Base-by-base conservation (phyloP, 2,329 filamentous ascomycete genomes). In the Penicillium sp. region DNA sequence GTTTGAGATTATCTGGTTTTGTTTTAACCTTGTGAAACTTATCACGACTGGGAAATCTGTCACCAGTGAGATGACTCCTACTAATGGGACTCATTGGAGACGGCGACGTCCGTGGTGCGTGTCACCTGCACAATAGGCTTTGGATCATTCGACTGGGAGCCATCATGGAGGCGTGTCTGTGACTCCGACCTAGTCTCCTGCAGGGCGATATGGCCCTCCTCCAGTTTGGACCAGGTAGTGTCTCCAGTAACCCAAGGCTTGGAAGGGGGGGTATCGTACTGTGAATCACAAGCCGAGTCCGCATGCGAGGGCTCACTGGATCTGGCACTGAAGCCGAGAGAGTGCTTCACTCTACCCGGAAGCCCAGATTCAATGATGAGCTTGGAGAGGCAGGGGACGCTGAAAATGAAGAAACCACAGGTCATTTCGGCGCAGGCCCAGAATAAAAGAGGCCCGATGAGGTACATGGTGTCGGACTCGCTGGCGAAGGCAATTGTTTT, bases 351-450 rank as follows among this genome's bases (percentile, higher is more conserved):
- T 10, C 38, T 52, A 4, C 43, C 33, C 23, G 45, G 34, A 15
- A 54, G 39, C 15, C 58, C 60, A 1, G 57, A 54, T 16, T 64
- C 61, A 33, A 53, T 66, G 58, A 75, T 52, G 23, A 76, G 63
- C 55, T 73, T 76, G 3, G 74, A 72, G 0, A 74, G 54, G 36
- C 68, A 72, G 5, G 74, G 74, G 33, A 75, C 56, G 45, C 71
- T 67, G 36, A 72, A 52, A 45, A 77, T 71, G 56, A 78, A 72
- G 62, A 79, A 78, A 7, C 72, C 76, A 46, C 73, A 76, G 1
- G 75, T 74, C 70, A 76, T 77, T 54, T 78, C 76, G 4, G 70
- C 76, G 26, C 61, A 65, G 3, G 71, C 74, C 76, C 76, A 79
- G 60, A 78, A 76, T 13, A 73, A 51, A 1, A 78, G 59, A 1